Evolutionary conservation across 2,329 filamentous ascomycete species (phyloP).

Genomic region (Alternaria arborescens): DNA sequence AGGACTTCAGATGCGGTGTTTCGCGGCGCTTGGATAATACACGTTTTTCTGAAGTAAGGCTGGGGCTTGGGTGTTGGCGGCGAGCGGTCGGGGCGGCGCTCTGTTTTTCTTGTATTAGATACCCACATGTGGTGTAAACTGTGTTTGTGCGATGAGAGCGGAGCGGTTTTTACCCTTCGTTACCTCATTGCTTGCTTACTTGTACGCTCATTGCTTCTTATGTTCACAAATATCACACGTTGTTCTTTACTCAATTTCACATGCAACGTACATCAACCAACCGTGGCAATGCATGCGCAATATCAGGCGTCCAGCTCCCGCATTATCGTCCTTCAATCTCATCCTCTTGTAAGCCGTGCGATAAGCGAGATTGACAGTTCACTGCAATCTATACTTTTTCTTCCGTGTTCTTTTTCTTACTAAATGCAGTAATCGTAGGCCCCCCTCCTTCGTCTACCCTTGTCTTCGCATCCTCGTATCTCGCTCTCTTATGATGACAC

Average conservation of each 20-base stretch:
- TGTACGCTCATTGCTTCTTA: constrained; percentile 7
- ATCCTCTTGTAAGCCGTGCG: neutral
- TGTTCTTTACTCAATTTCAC: neutral
- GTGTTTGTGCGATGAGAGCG: constrained; percentile 1
- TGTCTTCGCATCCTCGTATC: neutral
- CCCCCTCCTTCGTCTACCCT: constrained; percentile 5
- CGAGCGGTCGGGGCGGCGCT: neutral
- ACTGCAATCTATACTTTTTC: constrained; percentile 3
- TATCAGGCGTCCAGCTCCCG: constrained; percentile 1
- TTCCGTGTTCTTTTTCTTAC: neutral
- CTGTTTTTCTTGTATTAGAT: constrained; percentile 12
- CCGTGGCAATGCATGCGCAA: neutral
- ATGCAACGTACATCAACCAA: neutral
- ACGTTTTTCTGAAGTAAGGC: neutral
- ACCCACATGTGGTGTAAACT: constrained; percentile 16
- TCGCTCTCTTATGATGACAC: neutral
- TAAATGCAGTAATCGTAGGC: neutral
- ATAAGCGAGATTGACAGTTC: constrained; percentile 12
- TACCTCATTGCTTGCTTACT: neutral
- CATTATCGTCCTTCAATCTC: neutral
- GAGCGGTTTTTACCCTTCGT: neutral
- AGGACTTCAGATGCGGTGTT: constrained; percentile 1
- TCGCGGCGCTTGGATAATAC: constrained; percentile 1
- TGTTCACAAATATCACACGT: neutral
- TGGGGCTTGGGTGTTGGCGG: neutral